Base-by-base conservation (phyloP, 257 asterid species). In the Solanum chiquidenum region DNA sequence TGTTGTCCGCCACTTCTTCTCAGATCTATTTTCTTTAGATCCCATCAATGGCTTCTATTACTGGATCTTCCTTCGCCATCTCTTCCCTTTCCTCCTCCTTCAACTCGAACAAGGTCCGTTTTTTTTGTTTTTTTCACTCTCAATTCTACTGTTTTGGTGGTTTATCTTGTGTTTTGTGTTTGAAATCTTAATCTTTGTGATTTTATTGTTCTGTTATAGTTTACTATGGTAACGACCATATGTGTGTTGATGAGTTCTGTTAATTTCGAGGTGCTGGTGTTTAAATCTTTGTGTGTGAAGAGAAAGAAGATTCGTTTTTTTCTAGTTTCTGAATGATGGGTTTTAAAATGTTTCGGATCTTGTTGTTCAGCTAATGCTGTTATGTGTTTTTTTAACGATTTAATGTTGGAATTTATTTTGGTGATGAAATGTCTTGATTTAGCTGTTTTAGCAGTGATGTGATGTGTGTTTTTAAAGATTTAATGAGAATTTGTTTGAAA, bases 51-150 rank as follows among this genome's bases (percentile, higher is more conserved):
- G 98, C 98, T 21, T 92, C 98, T 23, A 34, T 92, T 31, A 85
- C 95, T 27, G 94, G 94, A 86, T 92, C 96, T 60, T 89, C 92
- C 88, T 87, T 91, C 85, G 87, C 94, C 86, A 55, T 80, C 85
- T 80, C 85, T 33, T 86, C 94, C 66, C 49, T 91, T 75, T 89
- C 98, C 27, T 87, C 92, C 95, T 90, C 95, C 21, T 77, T 92
- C 87, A 95, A 91, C 91, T 94, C 86, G 58, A 93, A 83, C 35
- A 94, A 94, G 98, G 98, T 95, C 76, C 79, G 5, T 89, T 79
- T 83, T 87, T 82, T 1, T 42, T 14, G 82, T 86, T 46, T 87
- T 44, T 44, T 80, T 46, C 35, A 42, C 38, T 46, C 46, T 83
- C 86, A 83, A 73, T 76, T 20, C 23, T 55, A n/a, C 38, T 87